Percentiles rank a stretch among this genome's conserved stretches.
Conservation (phyloP, 768 basidiomycete species). For the Tulasnella sp. region DNA sequence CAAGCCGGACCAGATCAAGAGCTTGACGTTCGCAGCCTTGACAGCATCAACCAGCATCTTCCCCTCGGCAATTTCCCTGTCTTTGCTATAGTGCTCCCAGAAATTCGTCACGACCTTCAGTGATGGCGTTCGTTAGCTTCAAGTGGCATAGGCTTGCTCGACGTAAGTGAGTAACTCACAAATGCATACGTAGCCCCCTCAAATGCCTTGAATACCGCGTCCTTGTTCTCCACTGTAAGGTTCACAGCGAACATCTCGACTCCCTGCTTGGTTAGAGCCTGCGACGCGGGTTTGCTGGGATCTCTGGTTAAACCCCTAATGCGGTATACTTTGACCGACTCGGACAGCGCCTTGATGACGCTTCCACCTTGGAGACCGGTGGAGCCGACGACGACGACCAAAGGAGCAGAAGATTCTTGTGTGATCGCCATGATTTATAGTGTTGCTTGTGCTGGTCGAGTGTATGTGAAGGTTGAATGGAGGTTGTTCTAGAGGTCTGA, state of each 20-base stretch:
- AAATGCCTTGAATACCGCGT: slow-evolving; percentile 20
- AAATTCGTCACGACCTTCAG: slow-evolving; percentile 16
- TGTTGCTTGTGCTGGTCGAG: too few species aligned
- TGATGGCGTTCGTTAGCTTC: background rate
- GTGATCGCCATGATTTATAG: slow-evolving; percentile 12
- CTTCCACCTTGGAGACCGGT: slow-evolving; percentile 26
- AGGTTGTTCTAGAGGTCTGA: too few species aligned
- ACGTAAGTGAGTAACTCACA: too few species aligned
- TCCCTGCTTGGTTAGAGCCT: slow-evolving; percentile 19
- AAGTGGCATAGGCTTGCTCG: too few species aligned
- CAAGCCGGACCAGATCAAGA: slow-evolving; percentile 19
- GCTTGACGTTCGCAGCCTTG: slow-evolving; percentile 17
- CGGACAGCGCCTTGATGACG: slow-evolving; percentile 21
- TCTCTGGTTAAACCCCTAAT: slow-evolving; percentile 25
- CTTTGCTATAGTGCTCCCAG: slow-evolving; percentile 16
- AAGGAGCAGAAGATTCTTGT: background rate
- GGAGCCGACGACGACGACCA: slow-evolving; percentile 24
- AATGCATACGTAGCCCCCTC: slow-evolving; percentile 23
- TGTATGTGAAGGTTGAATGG: too few species aligned
- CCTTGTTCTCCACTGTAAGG: slow-evolving; percentile 18
- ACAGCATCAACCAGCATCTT: slow-evolving; percentile 20
- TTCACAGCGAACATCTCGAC: slow-evolving; percentile 24
- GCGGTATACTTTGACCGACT: slow-evolving; percentile 17
- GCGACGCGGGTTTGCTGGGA: slow-evolving; percentile 18
- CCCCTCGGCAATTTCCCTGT: slow-evolving; percentile 17